A percentile compares a stretch with the other conserved stretches of the same genome.
These are phyloP conservation scores for Colletotrichum theobromicola DNA, from an alignment of 2,329 filamentous ascomycete species.

Conservation along the genomic window DNA sequence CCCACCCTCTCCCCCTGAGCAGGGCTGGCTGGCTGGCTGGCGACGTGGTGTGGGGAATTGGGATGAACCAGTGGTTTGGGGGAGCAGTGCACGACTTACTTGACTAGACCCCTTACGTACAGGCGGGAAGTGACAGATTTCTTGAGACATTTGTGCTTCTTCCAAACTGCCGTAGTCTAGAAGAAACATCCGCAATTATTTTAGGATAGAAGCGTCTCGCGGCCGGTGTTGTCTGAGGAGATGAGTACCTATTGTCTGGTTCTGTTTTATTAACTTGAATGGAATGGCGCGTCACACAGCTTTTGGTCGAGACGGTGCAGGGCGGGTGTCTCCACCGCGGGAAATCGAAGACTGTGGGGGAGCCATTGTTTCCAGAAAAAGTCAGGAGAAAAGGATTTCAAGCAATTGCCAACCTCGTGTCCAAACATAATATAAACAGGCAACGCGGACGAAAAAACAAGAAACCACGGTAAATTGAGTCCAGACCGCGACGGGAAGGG, in stretches of 20 bases:
- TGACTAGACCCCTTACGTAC: no score
- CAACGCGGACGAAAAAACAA: not conserved
- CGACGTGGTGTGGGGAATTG: not conserved
- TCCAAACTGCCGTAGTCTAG: not conserved
- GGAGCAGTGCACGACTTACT: not conserved
- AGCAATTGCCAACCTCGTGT: not conserved
- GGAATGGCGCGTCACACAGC: not conserved
- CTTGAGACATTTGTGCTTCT: not conserved
- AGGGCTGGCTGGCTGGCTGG: not conserved
- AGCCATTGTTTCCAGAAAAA: not conserved
- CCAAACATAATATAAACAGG: not conserved
- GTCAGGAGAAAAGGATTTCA: not conserved
- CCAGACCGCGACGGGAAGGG: not conserved
- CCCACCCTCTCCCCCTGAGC: constrained; percentile 4
- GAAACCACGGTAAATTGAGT: not conserved
- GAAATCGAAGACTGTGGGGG: not conserved
- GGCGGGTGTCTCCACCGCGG: not conserved
- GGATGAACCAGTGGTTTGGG: not conserved
- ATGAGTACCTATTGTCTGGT: not conserved
- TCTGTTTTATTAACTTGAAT: not conserved
- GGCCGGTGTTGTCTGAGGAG: not conserved
- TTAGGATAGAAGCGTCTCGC: no score
- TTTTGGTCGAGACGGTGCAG: not conserved
- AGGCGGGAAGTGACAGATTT: not conserved
- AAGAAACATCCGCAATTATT: not conserved